These are phyloP conservation scores for Cutaneotrichosporon sp. DNA, from an alignment of 1,284 basidiomycete species.

Conservation along the genomic window DNA sequence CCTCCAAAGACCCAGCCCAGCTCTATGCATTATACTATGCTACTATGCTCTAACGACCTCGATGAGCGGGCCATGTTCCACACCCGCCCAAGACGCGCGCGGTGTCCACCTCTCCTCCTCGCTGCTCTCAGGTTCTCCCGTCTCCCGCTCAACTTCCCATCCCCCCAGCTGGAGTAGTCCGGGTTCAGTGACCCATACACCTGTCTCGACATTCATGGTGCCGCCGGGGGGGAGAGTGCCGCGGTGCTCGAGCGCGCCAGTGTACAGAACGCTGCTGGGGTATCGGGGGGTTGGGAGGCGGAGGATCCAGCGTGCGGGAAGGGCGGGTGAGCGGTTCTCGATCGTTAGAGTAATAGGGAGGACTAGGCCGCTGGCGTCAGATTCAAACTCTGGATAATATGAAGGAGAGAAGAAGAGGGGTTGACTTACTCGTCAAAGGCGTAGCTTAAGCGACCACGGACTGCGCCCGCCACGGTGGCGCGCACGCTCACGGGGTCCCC, in stretches of 20 bases:
- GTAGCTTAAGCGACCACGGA: constrained; percentile 12
- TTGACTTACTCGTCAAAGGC: neutral
- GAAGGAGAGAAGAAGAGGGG: neutral
- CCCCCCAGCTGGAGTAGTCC: constrained; percentile 33
- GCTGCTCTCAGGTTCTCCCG: constrained; percentile 4
- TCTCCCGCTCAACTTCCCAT: constrained; percentile 33
- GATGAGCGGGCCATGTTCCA: constrained; percentile 7
- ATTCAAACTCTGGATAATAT: neutral
- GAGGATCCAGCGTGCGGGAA: constrained; percentile 38
- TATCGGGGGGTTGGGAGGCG: constrained; percentile 26
- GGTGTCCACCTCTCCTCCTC: constrained; percentile 9
- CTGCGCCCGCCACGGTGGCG: constrained; percentile 18
- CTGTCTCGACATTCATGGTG: constrained; percentile 14
- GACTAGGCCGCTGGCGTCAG: constrained; percentile 58
- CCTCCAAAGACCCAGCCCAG: no score
- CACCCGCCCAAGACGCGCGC: constrained; percentile 9
- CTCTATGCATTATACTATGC: neutral
- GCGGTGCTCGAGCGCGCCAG: constrained; percentile 30
- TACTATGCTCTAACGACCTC: constrained; percentile 12
- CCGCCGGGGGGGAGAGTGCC: constrained; percentile 32
- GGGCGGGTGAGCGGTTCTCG: constrained; percentile 58
- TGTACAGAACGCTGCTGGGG: constrained; percentile 20
- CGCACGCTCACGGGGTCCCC: constrained; percentile 64
- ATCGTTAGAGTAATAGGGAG: constrained; percentile 62
- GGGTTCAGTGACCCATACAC: constrained; percentile 34